These are phyloP conservation scores for Annona cherimola DNA, from an alignment of 164 flowering plant species.

Conservation along the genomic window DNA sequence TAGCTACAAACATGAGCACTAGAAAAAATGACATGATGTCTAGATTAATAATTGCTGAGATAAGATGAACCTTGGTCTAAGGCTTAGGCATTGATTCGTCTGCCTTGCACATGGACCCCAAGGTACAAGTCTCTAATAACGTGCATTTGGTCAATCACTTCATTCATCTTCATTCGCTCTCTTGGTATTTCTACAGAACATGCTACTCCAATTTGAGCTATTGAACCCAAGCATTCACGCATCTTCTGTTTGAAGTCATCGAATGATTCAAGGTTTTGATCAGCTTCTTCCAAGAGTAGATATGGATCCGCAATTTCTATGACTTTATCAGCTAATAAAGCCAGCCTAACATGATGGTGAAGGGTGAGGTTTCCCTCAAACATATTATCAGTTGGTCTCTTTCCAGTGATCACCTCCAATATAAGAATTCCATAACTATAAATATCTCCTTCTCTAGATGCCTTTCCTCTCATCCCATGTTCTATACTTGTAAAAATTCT, in stretches of 20 bases:
- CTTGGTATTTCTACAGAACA: neutral
- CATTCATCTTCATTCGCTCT: neutral
- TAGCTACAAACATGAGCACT: too few relatives aligned
- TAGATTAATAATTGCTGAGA: neutral
- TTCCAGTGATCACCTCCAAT: neutral
- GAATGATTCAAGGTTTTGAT: neutral
- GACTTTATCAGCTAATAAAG: neutral
- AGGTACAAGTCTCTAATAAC: neutral
- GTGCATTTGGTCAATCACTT: neutral
- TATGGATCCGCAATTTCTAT: neutral
- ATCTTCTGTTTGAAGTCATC: neutral
- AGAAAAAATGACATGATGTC: too few relatives aligned
- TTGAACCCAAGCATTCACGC: neutral
- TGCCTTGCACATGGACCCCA: neutral
- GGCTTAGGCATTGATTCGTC: neutral
- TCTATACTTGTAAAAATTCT: neutral
- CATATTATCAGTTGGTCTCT: neutral
- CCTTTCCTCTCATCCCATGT: neutral
- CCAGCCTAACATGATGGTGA: neutral
- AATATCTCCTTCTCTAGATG: neutral
- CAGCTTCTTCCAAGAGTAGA: neutral
- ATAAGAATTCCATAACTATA: constrained; percentile 1
- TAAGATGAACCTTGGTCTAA: neutral
- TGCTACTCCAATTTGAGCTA: neutral
- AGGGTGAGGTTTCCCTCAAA: neutral